Evolutionary conservation across 495 filamentous ascomycete genomes (phyloP), one percentile per base, ranked within the genome.

Genomic region (Penicillium argentinense): DNA sequence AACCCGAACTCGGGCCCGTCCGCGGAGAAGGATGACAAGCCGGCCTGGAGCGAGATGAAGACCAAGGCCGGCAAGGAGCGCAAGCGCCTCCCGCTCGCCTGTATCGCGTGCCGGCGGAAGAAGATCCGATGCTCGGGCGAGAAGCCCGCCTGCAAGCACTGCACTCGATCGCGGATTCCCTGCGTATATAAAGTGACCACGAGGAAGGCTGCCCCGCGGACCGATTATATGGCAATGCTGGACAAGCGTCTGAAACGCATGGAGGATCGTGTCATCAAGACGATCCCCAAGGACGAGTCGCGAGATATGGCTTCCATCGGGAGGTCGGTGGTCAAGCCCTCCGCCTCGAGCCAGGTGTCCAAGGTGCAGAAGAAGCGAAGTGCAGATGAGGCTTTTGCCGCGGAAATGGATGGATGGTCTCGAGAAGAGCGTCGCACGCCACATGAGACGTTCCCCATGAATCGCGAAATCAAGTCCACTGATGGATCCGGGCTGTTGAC

Each of bases 111-210:
- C 60, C 81, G 93, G 32, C 77, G 92, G 58, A 98, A 98, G 73
- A 98, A 98, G 73, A 97, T 98, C 50, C 87, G 92, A 38, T 98
- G 93, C 63, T 97, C 92, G 16, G 93, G 93, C 40, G 93, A 97
- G 71, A 97, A 96, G 67, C 93, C 93, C 9, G 88, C 91, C 1
- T 98, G 93, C 72, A 96, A 95, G 62, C 93, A 98, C 72, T 98
- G 93, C 66, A 79, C 95, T 46, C 79, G 91, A 40, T 96, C 90
- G 43, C 81, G 93, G 29, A 95, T 95, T 56, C 92, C 93, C 4
- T 98, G 93, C 63, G 90, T 97, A n/a, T 98, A 98, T 77, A 97
- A 97, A 60, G 88, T 95, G 34, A 96, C 92, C 0, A 90, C 91
- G 8, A 76, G 93, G 50, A 97, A 97, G 64, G 91, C 91, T 2